Evolutionary conservation across 352 stramenopile species (phyloP), one percentile per base, ranked within the genome.

Genomic region (Globisporangium splendens): DNA sequence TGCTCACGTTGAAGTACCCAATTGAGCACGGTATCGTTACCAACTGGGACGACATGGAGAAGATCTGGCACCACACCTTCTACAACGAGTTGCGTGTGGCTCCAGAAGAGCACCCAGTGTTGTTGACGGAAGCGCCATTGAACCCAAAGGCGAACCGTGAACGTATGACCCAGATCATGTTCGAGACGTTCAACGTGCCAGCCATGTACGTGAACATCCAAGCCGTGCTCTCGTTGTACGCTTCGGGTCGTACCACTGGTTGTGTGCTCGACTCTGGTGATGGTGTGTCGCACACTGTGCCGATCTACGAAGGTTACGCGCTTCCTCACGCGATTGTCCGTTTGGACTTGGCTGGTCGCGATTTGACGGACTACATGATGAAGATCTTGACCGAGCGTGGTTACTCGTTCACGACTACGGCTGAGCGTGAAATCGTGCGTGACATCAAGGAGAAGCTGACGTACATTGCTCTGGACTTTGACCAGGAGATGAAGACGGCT

Each of bases 41-140:
- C 65, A 98, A 98, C 80, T 98, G 95, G 95, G 93, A 98, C 68
- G 92, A 98, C 72, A 98, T 98, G 94, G 94, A 98, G 71, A 98
- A 98, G 84, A 98, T 98, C 62, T 98, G 95, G 95, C 89, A 98
- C 75, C 93, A 98, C 85, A 98, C 95, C 59, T 99, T 99, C 79
- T 99, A 98, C 91, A 99, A 99, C 75, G 89, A 98, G 70, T 73
- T 98, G 51, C 86, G 86, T 46, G 88, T 97, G 6, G 89, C 88
- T 31, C 96, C 96, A 7, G 96, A 99, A 65, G 95, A 98, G 62
- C 96, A 98, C 73, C 94, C 96, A 21, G 96, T 99, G 54, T 75
- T 98, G 47, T 69, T 97, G 15, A 97, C 90, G 8, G 91, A 98
- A 77, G 83, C 94, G n/a, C 93, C 96, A 2, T 71, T 98, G 8